These are phyloP conservation scores for Yueomyces sinensis DNA, from an alignment of 805 yeast species.

Conservation along the genomic window DNA sequence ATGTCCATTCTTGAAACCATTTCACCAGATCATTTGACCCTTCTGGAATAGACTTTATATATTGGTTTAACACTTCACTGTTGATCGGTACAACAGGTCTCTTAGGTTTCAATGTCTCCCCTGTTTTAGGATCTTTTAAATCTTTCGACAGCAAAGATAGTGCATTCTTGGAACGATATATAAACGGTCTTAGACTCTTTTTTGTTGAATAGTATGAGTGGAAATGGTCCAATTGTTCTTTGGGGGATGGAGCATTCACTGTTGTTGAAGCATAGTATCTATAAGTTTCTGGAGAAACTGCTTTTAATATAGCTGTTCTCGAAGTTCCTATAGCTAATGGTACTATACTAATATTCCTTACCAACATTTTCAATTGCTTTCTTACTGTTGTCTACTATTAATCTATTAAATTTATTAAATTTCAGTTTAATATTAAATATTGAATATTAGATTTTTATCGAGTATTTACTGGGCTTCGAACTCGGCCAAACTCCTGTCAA, in stretches of 20 bases:
- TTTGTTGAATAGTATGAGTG: constrained; percentile 24
- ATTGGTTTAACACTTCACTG: constrained; percentile 12
- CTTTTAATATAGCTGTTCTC: no score
- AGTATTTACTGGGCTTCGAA: no score
- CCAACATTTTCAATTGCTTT: no score
- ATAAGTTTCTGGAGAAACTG: no score
- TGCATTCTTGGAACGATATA: constrained; percentile 30
- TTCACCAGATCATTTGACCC: constrained; percentile 10
- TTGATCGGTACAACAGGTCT: constrained; percentile 22
- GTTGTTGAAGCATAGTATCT: no score
- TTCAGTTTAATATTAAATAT: no score
- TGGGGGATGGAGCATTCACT: constrained; percentile 9
- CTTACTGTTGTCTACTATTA: no score
- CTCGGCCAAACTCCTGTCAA: no score
- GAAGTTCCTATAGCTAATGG: no score
- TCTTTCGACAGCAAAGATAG: constrained; percentile 27
- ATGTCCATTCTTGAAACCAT: constrained; percentile 17
- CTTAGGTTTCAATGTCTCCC: constrained; percentile 23
- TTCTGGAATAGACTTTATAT: constrained; percentile 12
- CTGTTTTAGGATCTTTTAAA: constrained; percentile 25
- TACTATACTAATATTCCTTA: no score
- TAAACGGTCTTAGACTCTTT: constrained; percentile 24
- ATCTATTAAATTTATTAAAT: no score
- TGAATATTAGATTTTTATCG: no score
- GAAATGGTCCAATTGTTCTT: constrained; percentile 19